Evolutionary conservation across 2,329 filamentous ascomycete genomes (phyloP).

Genomic region (Nothophaeocryptopus gaeumannii): DNA sequence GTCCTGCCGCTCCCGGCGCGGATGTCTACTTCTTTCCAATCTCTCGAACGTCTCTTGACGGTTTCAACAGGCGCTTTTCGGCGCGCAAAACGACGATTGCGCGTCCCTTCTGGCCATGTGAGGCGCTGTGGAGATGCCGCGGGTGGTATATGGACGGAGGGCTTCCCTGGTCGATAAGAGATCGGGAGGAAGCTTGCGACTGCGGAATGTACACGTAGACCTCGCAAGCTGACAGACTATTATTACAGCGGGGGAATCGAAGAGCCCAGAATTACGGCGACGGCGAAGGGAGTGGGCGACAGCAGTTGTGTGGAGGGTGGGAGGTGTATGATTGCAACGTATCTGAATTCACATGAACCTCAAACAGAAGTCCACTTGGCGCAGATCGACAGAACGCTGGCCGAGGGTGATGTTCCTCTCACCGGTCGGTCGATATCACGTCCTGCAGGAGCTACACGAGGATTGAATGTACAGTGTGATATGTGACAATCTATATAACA

Average conservation of each 20-base stretch:
- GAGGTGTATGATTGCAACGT: too few relatives aligned
- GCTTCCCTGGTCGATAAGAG: constrained; percentile 7
- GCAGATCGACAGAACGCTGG: background rate
- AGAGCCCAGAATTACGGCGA: background rate
- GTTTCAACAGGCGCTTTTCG: background rate
- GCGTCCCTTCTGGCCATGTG: constrained; percentile 14
- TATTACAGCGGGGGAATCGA: too few relatives aligned
- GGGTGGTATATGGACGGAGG: too few relatives aligned
- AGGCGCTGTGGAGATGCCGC: too few relatives aligned
- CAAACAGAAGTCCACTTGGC: background rate
- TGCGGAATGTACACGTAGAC: too few relatives aligned
- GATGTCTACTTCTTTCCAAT: background rate
- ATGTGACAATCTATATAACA: too few relatives aligned
- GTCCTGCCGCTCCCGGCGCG: background rate
- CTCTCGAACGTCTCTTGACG: background rate
- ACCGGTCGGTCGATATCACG: too few relatives aligned
- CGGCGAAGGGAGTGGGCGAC: constrained; percentile 1
- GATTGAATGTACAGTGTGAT: too few relatives aligned
- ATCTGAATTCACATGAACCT: too few relatives aligned
- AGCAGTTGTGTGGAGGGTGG: too few relatives aligned
- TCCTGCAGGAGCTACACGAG: too few relatives aligned
- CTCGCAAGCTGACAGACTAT: too few relatives aligned
- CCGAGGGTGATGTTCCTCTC: background rate
- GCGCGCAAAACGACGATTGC: constrained; percentile 2
- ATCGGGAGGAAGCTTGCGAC: background rate